These are phyloP conservation scores for Cicer yamashitae DNA, from an alignment of 306 rosid species.

Conservation along the genomic window DNA sequence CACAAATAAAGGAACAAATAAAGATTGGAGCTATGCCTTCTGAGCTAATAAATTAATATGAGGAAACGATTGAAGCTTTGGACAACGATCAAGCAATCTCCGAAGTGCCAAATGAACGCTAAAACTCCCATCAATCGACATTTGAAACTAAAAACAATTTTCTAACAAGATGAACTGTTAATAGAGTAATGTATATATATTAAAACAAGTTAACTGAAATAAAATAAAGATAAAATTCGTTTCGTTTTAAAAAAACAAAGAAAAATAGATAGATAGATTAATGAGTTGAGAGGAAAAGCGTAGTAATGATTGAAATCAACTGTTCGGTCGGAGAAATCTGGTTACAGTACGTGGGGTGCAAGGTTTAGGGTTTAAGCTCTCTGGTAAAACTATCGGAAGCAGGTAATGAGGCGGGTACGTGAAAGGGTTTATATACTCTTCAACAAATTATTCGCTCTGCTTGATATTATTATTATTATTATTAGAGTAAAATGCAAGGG, in stretches of 20 bases:
- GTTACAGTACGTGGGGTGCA: no score
- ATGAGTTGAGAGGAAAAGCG: no score
- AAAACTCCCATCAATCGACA: constrained; percentile 83
- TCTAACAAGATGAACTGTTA: constrained; percentile 24
- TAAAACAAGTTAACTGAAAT: neutral
- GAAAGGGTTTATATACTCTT: no score
- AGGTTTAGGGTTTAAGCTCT: no score
- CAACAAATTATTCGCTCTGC: no score
- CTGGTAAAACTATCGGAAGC: no score
- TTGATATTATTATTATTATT: no score
- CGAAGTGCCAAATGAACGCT: constrained; percentile 58
- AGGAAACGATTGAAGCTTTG: constrained; percentile 61
- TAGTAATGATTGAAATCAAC: no score
- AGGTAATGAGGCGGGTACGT: no score
- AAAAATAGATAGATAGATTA: no score
- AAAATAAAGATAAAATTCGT: neutral
- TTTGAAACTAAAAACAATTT: constrained; percentile 42
- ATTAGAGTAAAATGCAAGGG: no score
- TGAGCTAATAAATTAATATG: constrained; percentile 44
- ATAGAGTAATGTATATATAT: constrained; percentile 9
- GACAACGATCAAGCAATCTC: constrained; percentile 74
- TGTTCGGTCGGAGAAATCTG: no score
- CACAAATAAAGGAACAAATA: neutral
- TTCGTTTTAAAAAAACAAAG: neutral
- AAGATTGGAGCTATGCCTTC: constrained; percentile 50